Evolutionary conservation across 305 asterid species (phyloP).

Genomic region (Ilex paraguariensis): DNA sequence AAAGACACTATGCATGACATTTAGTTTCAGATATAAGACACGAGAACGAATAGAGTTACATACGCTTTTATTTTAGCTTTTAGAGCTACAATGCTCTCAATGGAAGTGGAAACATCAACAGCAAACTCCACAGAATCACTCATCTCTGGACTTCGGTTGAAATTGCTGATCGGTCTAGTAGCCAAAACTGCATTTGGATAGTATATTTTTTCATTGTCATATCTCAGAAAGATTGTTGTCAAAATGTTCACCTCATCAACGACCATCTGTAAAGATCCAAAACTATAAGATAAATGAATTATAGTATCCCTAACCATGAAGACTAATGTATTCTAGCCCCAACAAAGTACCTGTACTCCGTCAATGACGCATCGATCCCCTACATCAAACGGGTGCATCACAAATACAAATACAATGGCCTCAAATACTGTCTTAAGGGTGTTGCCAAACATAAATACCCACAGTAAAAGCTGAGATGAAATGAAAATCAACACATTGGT

Average conservation of each 20-base stretch:
- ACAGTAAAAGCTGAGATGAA: conserved; percentile 53
- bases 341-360: conserved; percentile 44
- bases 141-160: conserved; percentile 68
- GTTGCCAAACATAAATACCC: conserved; percentile 60
- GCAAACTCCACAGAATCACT: conserved; percentile 56
- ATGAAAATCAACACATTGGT: conserved; percentile 48
- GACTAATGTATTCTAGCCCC: neutral
- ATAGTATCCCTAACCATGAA: too few relatives aligned
- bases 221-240: conserved; percentile 56
- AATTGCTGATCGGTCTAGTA: conserved; percentile 52
- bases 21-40: neutral
- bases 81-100: conserved; percentile 42
- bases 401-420: conserved; percentile 59
- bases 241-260: conserved; percentile 76
- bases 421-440: conserved; percentile 44
- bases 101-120: conserved; percentile 52
- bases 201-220: conserved; percentile 52
- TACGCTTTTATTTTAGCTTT: conserved; percentile 49
- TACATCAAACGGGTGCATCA: conserved; percentile 71
- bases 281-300: neutral
- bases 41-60: conserved; percentile 16
- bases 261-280: conserved; percentile 36
- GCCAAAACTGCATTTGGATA: conserved; percentile 61
- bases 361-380: conserved; percentile 80
- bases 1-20: neutral